Percentiles rank a stretch among this genome's conserved stretches.
These are phyloP conservation scores for Rhodotorula sp. DNA, from an alignment of 1,284 basidiomycete species.

Conservation along the genomic window DNA sequence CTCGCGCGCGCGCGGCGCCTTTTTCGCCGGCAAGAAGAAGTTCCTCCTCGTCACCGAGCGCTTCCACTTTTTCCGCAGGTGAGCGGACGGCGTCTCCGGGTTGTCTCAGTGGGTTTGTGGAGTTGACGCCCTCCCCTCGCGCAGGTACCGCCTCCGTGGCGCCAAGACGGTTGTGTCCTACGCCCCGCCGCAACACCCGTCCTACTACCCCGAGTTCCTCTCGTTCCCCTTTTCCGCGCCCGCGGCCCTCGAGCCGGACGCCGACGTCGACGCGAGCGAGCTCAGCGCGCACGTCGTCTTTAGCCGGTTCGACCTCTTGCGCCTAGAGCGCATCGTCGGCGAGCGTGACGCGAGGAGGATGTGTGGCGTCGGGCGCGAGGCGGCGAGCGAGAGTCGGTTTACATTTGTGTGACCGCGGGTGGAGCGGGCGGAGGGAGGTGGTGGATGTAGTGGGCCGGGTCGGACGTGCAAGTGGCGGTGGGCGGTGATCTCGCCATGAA, in stretches of 20 bases:
- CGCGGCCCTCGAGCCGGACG: constrained; percentile 59
- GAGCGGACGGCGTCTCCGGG: constrained; percentile 18
- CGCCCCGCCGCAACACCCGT: constrained; percentile 80
- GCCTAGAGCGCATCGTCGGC: constrained; percentile 53
- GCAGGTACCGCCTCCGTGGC: constrained; percentile 84
- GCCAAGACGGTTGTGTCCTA: constrained; percentile 93
- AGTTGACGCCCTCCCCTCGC: neutral
- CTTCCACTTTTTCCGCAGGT: constrained; percentile 95
- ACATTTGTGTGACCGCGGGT: constrained; percentile 28
- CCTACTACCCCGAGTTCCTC: constrained; percentile 87
- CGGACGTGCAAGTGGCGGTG: too few relatives aligned
- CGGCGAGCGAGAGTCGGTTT: constrained; percentile 24
- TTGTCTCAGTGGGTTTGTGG: neutral
- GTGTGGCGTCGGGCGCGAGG: constrained; percentile 16
- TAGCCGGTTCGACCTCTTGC: constrained; percentile 83
- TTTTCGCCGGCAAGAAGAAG: constrained; percentile 83
- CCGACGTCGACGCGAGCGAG: constrained; percentile 65
- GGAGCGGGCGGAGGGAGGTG: neutral
- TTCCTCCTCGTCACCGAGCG: constrained; percentile 92
- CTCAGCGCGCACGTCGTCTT: constrained; percentile 76
- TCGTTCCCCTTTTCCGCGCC: constrained; percentile 82
- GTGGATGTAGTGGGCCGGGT: too few relatives aligned
- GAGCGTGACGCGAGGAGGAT: constrained; percentile 35
- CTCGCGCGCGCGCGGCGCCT: constrained; percentile 84
- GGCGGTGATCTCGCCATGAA: too few relatives aligned